phyloP scores from a whole-genome alignment of 1,284 basidiomycete genomes.

The Tremellales sp. region DNA sequence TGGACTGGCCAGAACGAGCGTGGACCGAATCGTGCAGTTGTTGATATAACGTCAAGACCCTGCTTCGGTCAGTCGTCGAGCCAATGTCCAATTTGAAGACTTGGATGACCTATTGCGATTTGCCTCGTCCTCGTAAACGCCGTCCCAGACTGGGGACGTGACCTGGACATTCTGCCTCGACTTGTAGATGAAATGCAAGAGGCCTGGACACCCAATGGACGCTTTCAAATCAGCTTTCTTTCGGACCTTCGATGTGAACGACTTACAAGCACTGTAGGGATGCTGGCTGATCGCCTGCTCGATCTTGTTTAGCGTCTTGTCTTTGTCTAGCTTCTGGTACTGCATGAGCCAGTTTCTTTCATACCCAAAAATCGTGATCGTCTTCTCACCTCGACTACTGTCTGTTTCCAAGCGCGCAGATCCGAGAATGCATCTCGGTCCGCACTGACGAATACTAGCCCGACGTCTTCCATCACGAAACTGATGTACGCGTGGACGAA shows the following conservation, averaged over 20 bases:
- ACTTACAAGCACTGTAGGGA: slow-evolving; percentile 46
- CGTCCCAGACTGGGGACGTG: slow-evolving; percentile 75
- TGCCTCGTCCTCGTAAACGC: slow-evolving; percentile 63
- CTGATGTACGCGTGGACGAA: slow-evolving; percentile 92
- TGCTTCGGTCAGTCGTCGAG: slow-evolving; percentile 33
- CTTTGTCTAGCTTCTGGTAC: slow-evolving; percentile 58
- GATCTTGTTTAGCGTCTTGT: slow-evolving; percentile 55
- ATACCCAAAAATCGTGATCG: slow-evolving; percentile 2
- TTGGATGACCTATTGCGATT: not conserved
- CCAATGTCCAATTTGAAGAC: not conserved
- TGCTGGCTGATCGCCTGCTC: slow-evolving; percentile 32
- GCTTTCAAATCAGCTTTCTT: slow-evolving; percentile 23
- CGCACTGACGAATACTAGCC: slow-evolving; percentile 50
- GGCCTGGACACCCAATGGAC: slow-evolving; percentile 74
- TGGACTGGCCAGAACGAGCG: slow-evolving; percentile 69
- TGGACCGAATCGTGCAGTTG: slow-evolving; percentile 77
- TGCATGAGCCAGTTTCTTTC: not conserved
- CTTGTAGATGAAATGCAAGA: slow-evolving; percentile 94
- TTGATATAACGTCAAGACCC: slow-evolving; percentile 79
- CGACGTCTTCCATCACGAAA: slow-evolving; percentile 55
- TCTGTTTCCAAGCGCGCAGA: slow-evolving; percentile 64
- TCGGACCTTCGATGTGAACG: not conserved
- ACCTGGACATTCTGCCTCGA: slow-evolving; percentile 81
- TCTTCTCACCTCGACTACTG: slow-evolving; percentile 61
- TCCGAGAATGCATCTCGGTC: slow-evolving; percentile 51